Evolutionary conservation across 441 rosid genomes (phyloP).

Genomic region (Cnidoscolus chayamansa): DNA sequence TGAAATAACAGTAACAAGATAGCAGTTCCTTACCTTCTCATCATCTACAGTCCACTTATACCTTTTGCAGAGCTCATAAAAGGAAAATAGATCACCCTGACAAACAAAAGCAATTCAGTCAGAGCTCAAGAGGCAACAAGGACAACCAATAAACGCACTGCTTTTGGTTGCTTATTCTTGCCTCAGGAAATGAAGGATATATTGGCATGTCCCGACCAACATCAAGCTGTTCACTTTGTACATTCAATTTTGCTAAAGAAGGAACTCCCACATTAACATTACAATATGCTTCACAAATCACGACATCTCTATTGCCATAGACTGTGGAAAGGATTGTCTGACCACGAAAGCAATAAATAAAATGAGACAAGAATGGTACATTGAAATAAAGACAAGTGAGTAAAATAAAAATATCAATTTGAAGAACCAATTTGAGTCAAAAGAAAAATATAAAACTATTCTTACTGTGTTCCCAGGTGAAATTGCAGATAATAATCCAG

Average conservation of each 20-base stretch:
- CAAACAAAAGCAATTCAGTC: slow-evolving; percentile 25
- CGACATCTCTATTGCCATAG: slow-evolving; percentile 54
- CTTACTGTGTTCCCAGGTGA: slow-evolving; percentile 92
- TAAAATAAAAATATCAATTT: slow-evolving; percentile 5
- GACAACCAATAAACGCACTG: slow-evolving; percentile 16
- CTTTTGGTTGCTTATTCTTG: slow-evolving; percentile 41
- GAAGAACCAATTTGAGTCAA: not conserved
- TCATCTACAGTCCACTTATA: slow-evolving; percentile 76
- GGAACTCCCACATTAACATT: slow-evolving; percentile 75
- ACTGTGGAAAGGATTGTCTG: slow-evolving; percentile 70
- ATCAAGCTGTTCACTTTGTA: slow-evolving; percentile 81
- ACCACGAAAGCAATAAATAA: slow-evolving; percentile 26
- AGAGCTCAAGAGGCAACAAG: slow-evolving; percentile 25
- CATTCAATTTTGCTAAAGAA: slow-evolving; percentile 54
- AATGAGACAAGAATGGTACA: slow-evolving; percentile 22
- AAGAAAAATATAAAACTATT: not conserved
- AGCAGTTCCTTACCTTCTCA: slow-evolving; percentile 51
- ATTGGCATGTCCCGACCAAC: slow-evolving; percentile 71
- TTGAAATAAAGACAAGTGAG: slow-evolving; percentile 6
- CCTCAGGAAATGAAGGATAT: slow-evolving; percentile 80
- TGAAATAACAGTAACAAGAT: slow-evolving; percentile 17
- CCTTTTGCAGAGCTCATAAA: slow-evolving; percentile 76
- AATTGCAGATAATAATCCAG: slow-evolving; percentile 65
- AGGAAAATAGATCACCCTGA: slow-evolving; percentile 85
- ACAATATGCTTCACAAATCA: slow-evolving; percentile 68